Evolutionary conservation across 1,284 basidiomycete genomes (phyloP), one percentile per base, ranked within the genome.

Genomic region (Psilocybe mexicana): DNA sequence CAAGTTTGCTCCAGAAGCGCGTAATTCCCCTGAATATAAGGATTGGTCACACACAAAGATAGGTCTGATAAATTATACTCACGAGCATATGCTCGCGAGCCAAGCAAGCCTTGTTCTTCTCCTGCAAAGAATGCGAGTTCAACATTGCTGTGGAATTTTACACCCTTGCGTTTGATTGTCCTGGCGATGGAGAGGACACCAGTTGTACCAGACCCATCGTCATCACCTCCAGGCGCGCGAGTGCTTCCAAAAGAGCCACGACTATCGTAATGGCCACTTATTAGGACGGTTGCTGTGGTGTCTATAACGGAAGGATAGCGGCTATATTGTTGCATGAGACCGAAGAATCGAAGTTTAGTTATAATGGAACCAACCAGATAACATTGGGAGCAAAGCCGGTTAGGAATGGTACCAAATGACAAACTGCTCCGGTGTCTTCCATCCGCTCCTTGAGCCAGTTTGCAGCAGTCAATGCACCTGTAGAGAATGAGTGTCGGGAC

Each of bases 181-280:
- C 82, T 83, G 0, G 90, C 91, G 57, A 96, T 90, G 6, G 82
- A 81, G n/a, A 95, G 76, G 24, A 95, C 70, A 8, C 89, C 86
- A 5, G 82, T 82, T 3, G 85, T 85, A n/a, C 90, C 90, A 1
- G 87, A 89, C 12, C 89, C 92, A 69, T 94, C 92, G 65, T 94
- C 93, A 66, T 95, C 85, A 14, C 81, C 83, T 26, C 82, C 82
- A 10, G 91, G 91, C 4, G 90, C 90, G 25, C 87, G 82, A 6
- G 79, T 79, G 58, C 75, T 84, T 10, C 93, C 93, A 70, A 93
- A 95, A 1, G 88, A 88, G 10, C 93, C 93, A 35, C 93, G 86
- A 50, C 88, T 91, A 69, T 95, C 93, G 69, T 93, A 94, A 72
- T 94, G 93, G 1, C 85, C 91, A 56, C 88, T 88, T 50, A 94